Conservation (phyloP, 2,329 filamentous ascomycete species). For the Fusarium citri region DNA sequence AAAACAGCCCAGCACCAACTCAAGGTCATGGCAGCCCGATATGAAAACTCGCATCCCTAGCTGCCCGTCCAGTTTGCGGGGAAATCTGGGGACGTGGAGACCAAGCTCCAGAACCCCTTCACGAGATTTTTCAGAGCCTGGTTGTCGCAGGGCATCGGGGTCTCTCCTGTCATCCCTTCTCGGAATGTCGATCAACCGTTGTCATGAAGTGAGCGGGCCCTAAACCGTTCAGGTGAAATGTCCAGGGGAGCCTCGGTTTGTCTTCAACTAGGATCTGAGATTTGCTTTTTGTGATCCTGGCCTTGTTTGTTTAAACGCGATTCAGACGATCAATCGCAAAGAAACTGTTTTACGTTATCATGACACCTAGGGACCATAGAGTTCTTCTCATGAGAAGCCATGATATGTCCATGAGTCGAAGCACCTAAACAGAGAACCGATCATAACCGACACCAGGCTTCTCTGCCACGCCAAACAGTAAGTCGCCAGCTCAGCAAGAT, state of each 20-base stretch:
- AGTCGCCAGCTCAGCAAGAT: conserved; percentile 12
- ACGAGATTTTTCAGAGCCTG: conserved; percentile 23
- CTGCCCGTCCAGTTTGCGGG: conserved; percentile 40
- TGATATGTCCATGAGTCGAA: conserved; percentile 19
- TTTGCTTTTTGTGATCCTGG: conserved; percentile 28
- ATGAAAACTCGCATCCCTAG: conserved; percentile 22
- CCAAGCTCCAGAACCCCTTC: conserved; percentile 14
- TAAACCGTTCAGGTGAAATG: conserved; percentile 6
- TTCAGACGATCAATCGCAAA: conserved; percentile 2
- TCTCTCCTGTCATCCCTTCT: conserved; percentile 9
- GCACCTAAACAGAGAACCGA: conserved; percentile 19
- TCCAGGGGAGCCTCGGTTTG: conserved; percentile 24
- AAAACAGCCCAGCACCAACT: conserved; percentile 37
- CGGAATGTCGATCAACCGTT: conserved; percentile 26
- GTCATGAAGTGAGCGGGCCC: conserved; percentile 20
- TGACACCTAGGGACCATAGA: conserved; percentile 1
- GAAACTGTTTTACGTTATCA: conserved; percentile 5
- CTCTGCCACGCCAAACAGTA: conserved; percentile 5
- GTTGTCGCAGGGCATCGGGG: conserved; percentile 10
- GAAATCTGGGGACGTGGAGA: conserved; percentile 45
- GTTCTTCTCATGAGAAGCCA: conserved; percentile 9
- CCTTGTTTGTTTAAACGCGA: conserved; percentile 4
- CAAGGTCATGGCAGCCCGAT: conserved; percentile 25
- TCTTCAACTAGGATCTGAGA: conserved; percentile 19
- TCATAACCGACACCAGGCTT: conserved; percentile 27